Conservation (phyloP, 2,329 filamentous ascomycete genomes). For the Colletotrichum acutatum region DNA sequence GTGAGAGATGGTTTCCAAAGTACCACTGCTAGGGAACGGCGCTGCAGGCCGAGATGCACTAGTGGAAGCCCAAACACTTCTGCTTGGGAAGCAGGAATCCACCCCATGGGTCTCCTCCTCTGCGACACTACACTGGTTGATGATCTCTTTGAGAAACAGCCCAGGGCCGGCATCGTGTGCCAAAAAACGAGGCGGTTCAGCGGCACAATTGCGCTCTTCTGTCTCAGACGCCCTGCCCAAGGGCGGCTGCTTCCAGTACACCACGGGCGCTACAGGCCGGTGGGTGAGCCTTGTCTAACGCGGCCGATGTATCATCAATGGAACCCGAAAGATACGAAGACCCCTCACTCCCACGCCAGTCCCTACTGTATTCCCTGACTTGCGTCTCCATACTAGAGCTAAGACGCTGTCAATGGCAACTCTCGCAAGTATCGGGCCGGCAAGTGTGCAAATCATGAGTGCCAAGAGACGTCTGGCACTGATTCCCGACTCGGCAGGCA, state of each 20-base stretch:
- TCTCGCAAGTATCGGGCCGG: not conserved
- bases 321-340: constrained; percentile 8
- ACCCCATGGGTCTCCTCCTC: constrained; percentile 1
- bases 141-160: not conserved
- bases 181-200: constrained; percentile 25
- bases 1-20: constrained; percentile 12
- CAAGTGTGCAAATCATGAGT: constrained; percentile 15
- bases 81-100: not conserved
- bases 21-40: constrained; percentile 1
- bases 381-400: too few relatives aligned
- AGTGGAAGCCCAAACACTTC: not conserved
- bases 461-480: constrained; percentile 9
- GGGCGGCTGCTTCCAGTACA: not conserved
- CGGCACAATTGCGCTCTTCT: not conserved
- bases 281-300: not conserved
- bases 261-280: not conserved
- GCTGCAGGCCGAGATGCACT: constrained; percentile 8
- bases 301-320: constrained; percentile 5
- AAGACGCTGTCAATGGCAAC: not conserved
- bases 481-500: constrained; percentile 15
- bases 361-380: not conserved
- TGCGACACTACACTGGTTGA: not conserved
- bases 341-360: not conserved
- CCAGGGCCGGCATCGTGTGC: not conserved
- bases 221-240: constrained; percentile 3